Evolutionary conservation across 352 stramenopile species (phyloP), one percentile per base, ranked within the genome.

Genomic region (Pelagophyceae sp.): DNA sequence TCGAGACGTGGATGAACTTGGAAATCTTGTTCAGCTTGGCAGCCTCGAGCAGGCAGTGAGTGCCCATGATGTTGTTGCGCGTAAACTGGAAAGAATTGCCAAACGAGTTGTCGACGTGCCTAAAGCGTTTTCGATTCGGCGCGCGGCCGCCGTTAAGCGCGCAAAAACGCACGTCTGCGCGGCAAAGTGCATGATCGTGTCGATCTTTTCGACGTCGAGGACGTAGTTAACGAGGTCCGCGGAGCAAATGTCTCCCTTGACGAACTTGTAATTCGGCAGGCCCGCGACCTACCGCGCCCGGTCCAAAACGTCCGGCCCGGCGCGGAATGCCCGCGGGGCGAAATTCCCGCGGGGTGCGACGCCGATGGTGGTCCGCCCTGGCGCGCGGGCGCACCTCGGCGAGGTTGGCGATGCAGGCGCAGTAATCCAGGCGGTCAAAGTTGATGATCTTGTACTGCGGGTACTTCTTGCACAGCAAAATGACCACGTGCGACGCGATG

Each of bases 131-230:
- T n/a, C n/a, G n/a, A n/a, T n/a, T n/a, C n/a, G n/a, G n/a, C n/a
- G n/a, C n/a, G n/a, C n/a, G n/a, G n/a, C n/a, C n/a, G n/a, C n/a
- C n/a, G n/a, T n/a, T n/a, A n/a, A n/a, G n/a, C n/a, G n/a, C n/a
- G n/a, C n/a, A n/a, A n/a, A n/a, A n/a, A 89, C 85, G 72, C 88
- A 84, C 11, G 93, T 98, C 84, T 99, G 94, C 11, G 96, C 96
- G 2, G 96, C 95, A 87, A 99, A 98, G 86, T 99, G 96, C 81
- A 99, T 84, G 75, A 99, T 93, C 40, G 94, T 98, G 81, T 99
- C 95, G 77, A 99, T 98, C 25, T 91, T 84, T 82, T 99, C 91
- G 27, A 90, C 92, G 70, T 90, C 86, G 37, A 99, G 85, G 37
- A 98, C 88, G 81, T 97, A 98, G 35, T 84, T 91, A 19, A 99